Base-by-base conservation (phyloP, 805 yeast genomes). In the Kodamaea sagamina region DNA sequence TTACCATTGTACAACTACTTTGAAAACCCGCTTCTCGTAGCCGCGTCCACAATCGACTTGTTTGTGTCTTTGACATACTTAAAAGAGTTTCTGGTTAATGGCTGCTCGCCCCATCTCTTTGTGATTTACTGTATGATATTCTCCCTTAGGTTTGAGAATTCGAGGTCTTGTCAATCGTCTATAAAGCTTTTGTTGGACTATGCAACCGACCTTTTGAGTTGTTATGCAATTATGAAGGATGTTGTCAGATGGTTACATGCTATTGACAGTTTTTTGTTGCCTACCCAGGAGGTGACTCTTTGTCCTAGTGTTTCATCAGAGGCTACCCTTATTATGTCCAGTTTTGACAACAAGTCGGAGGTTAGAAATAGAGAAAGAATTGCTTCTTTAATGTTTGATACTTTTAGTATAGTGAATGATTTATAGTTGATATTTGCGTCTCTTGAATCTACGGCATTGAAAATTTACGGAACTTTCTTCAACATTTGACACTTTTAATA, bases 301-400 rank as follows among this genome's bases (percentile, higher is more conserved):
- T 12, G 22, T 36, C 28, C 38, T 6, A 19, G 9, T 24, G 15
- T 13, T 3, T 16, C 25, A 4, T 8, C 28, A 15, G 11, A 4
- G 11, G 34, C 29, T 26, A 26, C 32, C 7, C 10, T 9, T 17
- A 13, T 17, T 29, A 17, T 3, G 3, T 28, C 17, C 17, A 29
- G 11, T 10, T 29, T 17, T 8, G 34, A 29, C 18, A 13, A 29
- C 34, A 29, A 29, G 17, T 17, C 6, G 10, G 19, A 35, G 26
- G 25, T 15, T 22, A 13, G 38, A 35, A 35, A 35, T 12, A 31
- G 31, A 21, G 43, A 44, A 6, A 52, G 65, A 45, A 48, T 59
- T 0, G 54, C 62, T 4, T 59, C 64, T 0, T 44, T 59, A 15
- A 49, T 50, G 32, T 57, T 61, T 43, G 65, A 62, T 28, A 31